Base-by-base conservation (phyloP, 192 early-diverging fungal species). In the Coemansia sp. region DNA sequence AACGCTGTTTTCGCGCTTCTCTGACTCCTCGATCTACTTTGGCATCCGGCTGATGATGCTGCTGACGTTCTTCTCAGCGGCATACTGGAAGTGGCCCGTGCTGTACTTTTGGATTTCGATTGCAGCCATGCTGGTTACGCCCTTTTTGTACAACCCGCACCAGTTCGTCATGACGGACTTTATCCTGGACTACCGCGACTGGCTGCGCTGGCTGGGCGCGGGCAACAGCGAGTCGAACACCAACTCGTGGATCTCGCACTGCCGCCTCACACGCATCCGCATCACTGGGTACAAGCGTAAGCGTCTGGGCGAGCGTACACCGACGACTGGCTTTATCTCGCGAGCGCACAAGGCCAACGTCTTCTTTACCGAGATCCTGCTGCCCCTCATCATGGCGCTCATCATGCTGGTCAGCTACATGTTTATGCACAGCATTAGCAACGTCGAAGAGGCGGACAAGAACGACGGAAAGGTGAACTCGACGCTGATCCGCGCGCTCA, bases 71-170 rank as follows among this genome's bases (percentile, higher is more conserved):
- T 85, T 87, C 22, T 86, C 90, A 6, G 69, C 91, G 32, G 83
- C 86, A 3, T 85, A 90, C 68, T 87, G 87, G 85, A 72, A 86
- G 44, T 84, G 85, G 46, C 88, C 89, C 18, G 58, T 92, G 60
- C 68, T 86, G 37, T 93, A 91, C 70, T 90, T 93, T 56, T 92
- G 91, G 91, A 83, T 92, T 22, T 90, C 87, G 22, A 88, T 88
- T 38, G 64, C 88, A 26, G 88, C 91, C 8, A 67, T 94, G 37
- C 70, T 87, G 43, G 78, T 94, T 42, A 88, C 92, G 44, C 91
- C 92, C 2, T 94, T 93, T 67, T 52, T 94, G 36, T 94, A 91
- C 72, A 94, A 94, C 57, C 91, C 90, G n/a, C 90, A 92, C 61
- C 92, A 94, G 72, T 93, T 94, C 53, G 80, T 86, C n/a, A 79